Conservation (phyloP, 768 basidiomycete genomes). For the Lactarius psammicola region DNA sequence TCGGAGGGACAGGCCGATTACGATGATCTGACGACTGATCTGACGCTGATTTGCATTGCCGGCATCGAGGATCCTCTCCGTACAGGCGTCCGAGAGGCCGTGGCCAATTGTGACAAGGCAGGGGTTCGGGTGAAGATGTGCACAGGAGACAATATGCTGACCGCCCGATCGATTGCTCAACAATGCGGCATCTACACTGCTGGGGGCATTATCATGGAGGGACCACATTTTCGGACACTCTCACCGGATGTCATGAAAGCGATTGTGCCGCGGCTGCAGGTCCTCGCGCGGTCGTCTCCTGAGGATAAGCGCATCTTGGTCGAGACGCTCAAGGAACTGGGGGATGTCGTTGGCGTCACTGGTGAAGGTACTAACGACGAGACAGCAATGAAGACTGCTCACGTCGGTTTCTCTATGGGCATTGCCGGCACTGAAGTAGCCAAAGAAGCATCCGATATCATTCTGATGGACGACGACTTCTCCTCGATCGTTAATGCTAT, state of each 20-base stretch:
- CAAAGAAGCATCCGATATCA: slow-evolving; percentile 98
- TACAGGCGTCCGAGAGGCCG: slow-evolving; percentile 84
- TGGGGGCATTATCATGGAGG: slow-evolving; percentile 98
- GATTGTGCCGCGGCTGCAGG: slow-evolving; percentile 91
- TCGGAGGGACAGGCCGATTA: slow-evolving; percentile 53
- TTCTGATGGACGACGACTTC: slow-evolving; percentile 97
- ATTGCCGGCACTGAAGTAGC: slow-evolving; percentile 97
- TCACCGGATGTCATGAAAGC: slow-evolving; percentile 67
- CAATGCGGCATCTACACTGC: slow-evolving; percentile 95
- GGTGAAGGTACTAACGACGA: slow-evolving; percentile 99
- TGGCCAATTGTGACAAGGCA: slow-evolving; percentile 80
- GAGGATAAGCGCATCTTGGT: slow-evolving; percentile 96
- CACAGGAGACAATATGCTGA: slow-evolving; percentile 95
- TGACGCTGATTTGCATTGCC: slow-evolving; percentile 85
- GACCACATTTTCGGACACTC: slow-evolving; percentile 86
- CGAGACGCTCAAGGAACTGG: slow-evolving; percentile 78
- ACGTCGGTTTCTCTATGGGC: slow-evolving; percentile 97
- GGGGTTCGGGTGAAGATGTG: slow-evolving; percentile 98
- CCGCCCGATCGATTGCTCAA: slow-evolving; percentile 88
- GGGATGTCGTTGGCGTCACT: slow-evolving; percentile 92
- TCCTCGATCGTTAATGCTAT: slow-evolving; percentile 95
- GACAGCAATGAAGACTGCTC: slow-evolving; percentile 89
- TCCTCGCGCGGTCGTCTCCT: slow-evolving; percentile 95
- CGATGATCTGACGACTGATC: slow-evolving; percentile 60
- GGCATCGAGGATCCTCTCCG: slow-evolving; percentile 97